Evolutionary conservation across 192 early-diverging fungal species (phyloP).

Genomic region (Backusella tuberculispora): DNA sequence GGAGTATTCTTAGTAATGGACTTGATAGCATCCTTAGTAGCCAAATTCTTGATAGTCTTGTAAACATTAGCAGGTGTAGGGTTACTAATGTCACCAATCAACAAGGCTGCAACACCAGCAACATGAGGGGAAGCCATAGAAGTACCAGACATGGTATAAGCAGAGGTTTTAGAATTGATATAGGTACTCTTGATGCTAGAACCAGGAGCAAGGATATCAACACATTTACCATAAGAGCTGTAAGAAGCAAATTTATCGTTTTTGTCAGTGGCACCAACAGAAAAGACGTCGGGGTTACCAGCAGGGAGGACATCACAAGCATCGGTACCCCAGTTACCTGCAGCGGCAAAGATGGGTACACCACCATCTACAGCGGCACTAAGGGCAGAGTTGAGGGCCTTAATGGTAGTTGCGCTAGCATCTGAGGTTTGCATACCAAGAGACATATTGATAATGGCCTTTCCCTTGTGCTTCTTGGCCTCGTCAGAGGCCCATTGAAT

Average conservation of each 20-base stretch:
- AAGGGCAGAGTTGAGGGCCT: constrained; percentile 65
- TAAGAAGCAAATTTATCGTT: constrained; percentile 78
- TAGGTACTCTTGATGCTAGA: constrained; percentile 82
- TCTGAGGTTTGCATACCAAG: constrained; percentile 57
- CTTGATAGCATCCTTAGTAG: constrained; percentile 60
- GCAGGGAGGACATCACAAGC: constrained; percentile 71
- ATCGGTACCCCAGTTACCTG: constrained; percentile 69
- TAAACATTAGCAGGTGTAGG: constrained; percentile 60
- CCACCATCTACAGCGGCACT: constrained; percentile 58
- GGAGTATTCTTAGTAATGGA: not conserved
- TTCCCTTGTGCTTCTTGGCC: constrained; percentile 30
- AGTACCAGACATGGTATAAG: constrained; percentile 92
- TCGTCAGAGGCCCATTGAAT: constrained; percentile 43
- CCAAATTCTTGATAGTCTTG: constrained; percentile 50
- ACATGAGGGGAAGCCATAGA: constrained; percentile 96
- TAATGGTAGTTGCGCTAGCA: constrained; percentile 49
- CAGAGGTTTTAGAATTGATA: constrained; percentile 71
- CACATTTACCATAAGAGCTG: constrained; percentile 90
- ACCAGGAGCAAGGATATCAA: constrained; percentile 88
- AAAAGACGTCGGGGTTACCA: constrained; percentile 63
- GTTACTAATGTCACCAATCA: constrained; percentile 31
- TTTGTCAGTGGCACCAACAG: constrained; percentile 87
- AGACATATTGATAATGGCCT: constrained; percentile 76
- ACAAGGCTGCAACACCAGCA: constrained; percentile 84
- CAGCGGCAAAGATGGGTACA: constrained; percentile 76